A percentile compares a stretch with the other conserved stretches of the same genome.
Conservation (phyloP, 2,329 filamentous ascomycete species). For the Trichophyton mentagrophytes region DNA sequence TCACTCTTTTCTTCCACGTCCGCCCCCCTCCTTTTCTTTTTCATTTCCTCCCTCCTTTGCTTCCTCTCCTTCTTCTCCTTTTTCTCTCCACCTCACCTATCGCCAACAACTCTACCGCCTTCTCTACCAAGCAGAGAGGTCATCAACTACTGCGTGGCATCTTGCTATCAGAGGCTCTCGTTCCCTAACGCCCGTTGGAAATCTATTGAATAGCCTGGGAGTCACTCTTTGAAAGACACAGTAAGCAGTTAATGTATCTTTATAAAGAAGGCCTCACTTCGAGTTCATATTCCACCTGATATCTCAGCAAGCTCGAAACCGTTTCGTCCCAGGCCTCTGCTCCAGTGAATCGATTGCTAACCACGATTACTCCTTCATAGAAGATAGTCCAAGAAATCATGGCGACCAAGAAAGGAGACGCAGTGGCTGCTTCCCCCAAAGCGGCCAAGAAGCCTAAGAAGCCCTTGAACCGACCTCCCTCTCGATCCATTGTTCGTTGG, state of each 20-base stretch:
- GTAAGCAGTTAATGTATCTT: neutral
- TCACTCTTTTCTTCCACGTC: neutral
- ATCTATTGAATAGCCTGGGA: neutral
- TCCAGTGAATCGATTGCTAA: neutral
- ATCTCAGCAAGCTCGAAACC: neutral
- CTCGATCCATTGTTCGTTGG: conserved; percentile 32
- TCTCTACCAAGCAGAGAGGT: neutral
- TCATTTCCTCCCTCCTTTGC: neutral
- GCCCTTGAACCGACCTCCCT: conserved; percentile 18
- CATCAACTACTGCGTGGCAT: neutral
- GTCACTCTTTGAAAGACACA: neutral
- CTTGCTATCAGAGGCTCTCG: neutral
- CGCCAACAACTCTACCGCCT: neutral
- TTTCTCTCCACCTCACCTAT: neutral
- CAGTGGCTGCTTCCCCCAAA: neutral
- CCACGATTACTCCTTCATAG: neutral
- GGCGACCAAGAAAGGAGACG: neutral
- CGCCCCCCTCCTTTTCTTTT: neutral
- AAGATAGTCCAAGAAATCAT: neutral
- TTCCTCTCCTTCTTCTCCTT: neutral
- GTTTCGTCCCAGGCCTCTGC: neutral
- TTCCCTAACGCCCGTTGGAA: neutral
- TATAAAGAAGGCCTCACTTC: neutral
- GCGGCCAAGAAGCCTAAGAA: neutral
- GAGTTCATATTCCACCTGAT: neutral